A percentile compares a stretch with the other conserved stretches of the same genome.
These are phyloP conservation scores for Pulveroboletus frians DNA, from an alignment of 768 basidiomycete genomes.

Conservation along the genomic window DNA sequence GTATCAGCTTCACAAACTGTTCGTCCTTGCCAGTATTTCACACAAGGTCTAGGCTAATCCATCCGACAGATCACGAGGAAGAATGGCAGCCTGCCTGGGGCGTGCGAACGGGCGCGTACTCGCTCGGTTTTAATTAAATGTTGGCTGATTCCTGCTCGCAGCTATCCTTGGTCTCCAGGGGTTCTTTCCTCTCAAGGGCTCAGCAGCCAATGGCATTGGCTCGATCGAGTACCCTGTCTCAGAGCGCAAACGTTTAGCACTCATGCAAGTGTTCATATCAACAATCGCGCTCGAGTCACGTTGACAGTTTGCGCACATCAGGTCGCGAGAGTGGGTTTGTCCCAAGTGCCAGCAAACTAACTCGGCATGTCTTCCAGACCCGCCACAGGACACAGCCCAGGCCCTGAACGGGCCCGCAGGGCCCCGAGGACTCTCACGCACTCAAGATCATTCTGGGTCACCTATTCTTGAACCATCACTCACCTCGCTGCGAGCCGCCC, in stretches of 20 bases:
- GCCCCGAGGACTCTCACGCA: slow-evolving; percentile 22
- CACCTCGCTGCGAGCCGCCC: slow-evolving; percentile 13
- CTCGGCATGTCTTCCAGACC: slow-evolving; percentile 67
- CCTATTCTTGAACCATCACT: slow-evolving; percentile 16
- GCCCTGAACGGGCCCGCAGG: slow-evolving; percentile 13
- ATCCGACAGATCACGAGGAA: slow-evolving; percentile 78
- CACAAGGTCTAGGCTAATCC: slow-evolving; percentile 27
- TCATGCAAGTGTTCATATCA: slow-evolving; percentile 47
- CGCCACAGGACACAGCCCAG: slow-evolving; percentile 23
- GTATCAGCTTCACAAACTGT: slow-evolving; percentile 92
- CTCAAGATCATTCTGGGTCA: slow-evolving; percentile 10
- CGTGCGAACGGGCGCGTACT: slow-evolving; percentile 74
- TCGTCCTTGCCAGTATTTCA: slow-evolving; percentile 29
- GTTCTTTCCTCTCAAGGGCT: slow-evolving; percentile 86
- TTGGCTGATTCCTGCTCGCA: slow-evolving; percentile 26
- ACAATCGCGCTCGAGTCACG: slow-evolving; percentile 2
- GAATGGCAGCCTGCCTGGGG: slow-evolving; percentile 99
- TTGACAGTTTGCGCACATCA: slow-evolving; percentile 27
- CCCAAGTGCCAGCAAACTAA: slow-evolving; percentile 68
- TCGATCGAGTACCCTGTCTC: slow-evolving; percentile 71
- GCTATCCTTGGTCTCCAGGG: slow-evolving; percentile 87
- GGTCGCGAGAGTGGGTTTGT: slow-evolving; percentile 79
- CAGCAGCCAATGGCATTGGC: slow-evolving; percentile 82
- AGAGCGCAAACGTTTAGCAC: slow-evolving; percentile 76
- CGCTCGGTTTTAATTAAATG: slow-evolving; percentile 9